Conservation (phyloP, 2,329 filamentous ascomycete genomes). For the Fusarium gaditjirri region DNA sequence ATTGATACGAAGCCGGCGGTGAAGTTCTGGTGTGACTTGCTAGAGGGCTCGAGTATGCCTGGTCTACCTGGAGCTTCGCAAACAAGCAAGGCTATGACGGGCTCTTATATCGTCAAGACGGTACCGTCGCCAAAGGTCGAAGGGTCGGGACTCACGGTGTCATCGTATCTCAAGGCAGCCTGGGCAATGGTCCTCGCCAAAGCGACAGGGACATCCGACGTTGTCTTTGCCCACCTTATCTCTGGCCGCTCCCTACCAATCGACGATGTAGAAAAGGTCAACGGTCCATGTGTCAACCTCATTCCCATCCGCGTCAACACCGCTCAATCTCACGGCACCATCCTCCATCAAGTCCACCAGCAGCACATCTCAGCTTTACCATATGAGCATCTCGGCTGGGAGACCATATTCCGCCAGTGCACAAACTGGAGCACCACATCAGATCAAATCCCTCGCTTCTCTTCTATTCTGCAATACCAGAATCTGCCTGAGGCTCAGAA, state of each 20-base stretch:
- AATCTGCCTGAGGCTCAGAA: not conserved
- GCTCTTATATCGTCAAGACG: not conserved
- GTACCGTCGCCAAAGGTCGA: not conserved
- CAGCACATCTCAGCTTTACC: not conserved
- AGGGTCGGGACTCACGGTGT: not conserved
- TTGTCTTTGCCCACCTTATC: not conserved
- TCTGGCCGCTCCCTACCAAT: not conserved
- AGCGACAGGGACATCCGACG: not conserved
- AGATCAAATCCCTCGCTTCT: not conserved
- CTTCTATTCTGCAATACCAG: not conserved
- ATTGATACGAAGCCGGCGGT: not conserved
- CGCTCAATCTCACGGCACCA: not conserved
- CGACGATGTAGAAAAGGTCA: not conserved
- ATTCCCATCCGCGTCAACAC: not conserved
- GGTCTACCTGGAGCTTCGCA: rapidly evolving
- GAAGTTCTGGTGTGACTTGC: not conserved
- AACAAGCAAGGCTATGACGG: rapidly evolving
- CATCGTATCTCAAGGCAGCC: not conserved
- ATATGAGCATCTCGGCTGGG: not conserved
- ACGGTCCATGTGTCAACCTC: not conserved
- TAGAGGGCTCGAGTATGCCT: not conserved
- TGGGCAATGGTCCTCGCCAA: not conserved
- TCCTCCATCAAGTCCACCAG: not conserved
- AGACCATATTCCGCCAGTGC: not conserved
- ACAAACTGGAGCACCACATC: not conserved